Percentiles rank a stretch among this genome's conserved stretches.
phyloP scores from a whole-genome alignment of 1,139 yeast species.

The Cylindricascospora bacillispora region DNA sequence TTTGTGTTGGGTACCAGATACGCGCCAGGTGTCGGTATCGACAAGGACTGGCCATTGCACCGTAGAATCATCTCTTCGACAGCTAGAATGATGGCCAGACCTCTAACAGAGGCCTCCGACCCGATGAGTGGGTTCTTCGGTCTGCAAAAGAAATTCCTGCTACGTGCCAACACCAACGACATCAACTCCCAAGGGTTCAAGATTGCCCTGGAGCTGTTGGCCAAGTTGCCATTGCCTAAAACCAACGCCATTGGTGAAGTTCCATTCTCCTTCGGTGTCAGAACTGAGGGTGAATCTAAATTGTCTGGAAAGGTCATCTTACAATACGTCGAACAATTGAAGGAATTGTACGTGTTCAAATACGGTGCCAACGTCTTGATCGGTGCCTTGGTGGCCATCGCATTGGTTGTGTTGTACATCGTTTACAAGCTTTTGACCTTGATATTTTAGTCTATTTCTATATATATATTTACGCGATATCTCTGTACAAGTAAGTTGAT shows the following conservation, averaged over 20 bases:
- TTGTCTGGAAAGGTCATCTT: slow-evolving; percentile 34
- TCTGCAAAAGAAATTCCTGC: slow-evolving; percentile 30
- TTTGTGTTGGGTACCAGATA: slow-evolving; percentile 36
- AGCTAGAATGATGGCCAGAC: slow-evolving; percentile 34
- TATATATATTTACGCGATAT: background rate
- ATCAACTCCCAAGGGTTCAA: slow-evolving; percentile 35
- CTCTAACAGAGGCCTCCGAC: slow-evolving; percentile 34
- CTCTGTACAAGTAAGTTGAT: too few relatives aligned
- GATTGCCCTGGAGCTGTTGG: slow-evolving; percentile 34
- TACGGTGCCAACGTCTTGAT: slow-evolving; percentile 29
- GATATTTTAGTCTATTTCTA: slow-evolving; percentile 5
- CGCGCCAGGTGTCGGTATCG: slow-evolving; percentile 38
- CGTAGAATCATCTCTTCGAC: slow-evolving; percentile 35
- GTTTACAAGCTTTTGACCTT: slow-evolving; percentile 17
- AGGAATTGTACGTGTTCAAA: slow-evolving; percentile 32
- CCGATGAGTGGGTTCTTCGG: slow-evolving; percentile 40
- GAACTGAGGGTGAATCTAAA: slow-evolving; percentile 38
- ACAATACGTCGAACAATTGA: slow-evolving; percentile 32
- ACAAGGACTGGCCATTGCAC: slow-evolving; percentile 37
- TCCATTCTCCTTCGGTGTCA: slow-evolving; percentile 37
- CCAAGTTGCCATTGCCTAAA: slow-evolving; percentile 31
- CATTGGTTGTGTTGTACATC: slow-evolving; percentile 21
- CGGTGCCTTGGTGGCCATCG: slow-evolving; percentile 20
- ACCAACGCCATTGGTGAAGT: slow-evolving; percentile 30
- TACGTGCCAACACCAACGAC: slow-evolving; percentile 21